Evolutionary conservation across 2,329 filamentous ascomycete species (phyloP), one percentile per base, ranked within the genome.

Genomic region (Botrytis porri): DNA sequence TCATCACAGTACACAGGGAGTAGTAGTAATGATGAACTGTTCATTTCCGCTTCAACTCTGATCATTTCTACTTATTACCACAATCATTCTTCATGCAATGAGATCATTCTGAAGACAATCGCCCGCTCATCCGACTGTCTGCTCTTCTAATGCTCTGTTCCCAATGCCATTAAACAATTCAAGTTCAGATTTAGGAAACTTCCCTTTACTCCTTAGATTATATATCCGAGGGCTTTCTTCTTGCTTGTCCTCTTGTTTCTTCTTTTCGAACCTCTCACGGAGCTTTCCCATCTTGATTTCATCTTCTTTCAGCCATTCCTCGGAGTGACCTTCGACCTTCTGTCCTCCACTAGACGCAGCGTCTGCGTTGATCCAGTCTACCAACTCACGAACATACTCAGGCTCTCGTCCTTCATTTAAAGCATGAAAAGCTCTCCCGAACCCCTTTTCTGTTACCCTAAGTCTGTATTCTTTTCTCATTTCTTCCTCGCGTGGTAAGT

Each of bases 401-500:
- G 54, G 41, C 35, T 69, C 64, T 54, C 32, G 39, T 25, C 63
- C 71, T 32, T 70, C 59, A 22, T 43, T 51, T 7, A 73, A 41
- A 20, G 64, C 29, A 54, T 73, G 51, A 51, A 73, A 73, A 25
- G 29, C 64, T 73, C 71, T 73, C 10, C 71, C 71, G 14, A 51
- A 70, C 37, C 71, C 71, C 41, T 70, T 73, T 45, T 70, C 67
- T 59, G 16, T 48, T 20, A 73, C 71, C 39, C 51, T 69, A 5
- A n/a, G 29, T 62, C 54, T 59, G 43, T 73, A 73, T 41, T 73
- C 71, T 57, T 73, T 25, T 54, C 64, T 61, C 71, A 73, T 73
- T 7, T 69, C 25, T 62, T 61, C 43, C 25, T 54, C 45, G 8
- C 22, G 18, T 0, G 85, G 85, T 29, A 86, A 72, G 1, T 75